Percentiles rank a stretch among this genome's conserved stretches.
These are phyloP conservation scores for Histomonas meleagridis DNA, from an alignment of 208 protist genomes.

Conservation along the genomic window DNA sequence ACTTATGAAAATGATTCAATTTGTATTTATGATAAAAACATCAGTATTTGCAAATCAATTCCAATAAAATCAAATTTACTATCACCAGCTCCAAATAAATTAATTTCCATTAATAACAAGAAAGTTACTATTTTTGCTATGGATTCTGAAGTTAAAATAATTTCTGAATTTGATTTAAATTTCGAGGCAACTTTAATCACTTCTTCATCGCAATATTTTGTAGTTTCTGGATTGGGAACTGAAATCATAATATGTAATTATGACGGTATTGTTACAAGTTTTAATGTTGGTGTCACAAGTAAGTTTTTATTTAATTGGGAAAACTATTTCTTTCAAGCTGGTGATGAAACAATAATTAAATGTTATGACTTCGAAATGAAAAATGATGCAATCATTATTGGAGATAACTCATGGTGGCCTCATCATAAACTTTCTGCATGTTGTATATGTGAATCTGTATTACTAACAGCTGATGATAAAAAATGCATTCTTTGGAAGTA, in stretches of 20 bases:
- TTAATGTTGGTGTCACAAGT: neutral
- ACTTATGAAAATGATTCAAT: neutral
- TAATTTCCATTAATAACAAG: neutral
- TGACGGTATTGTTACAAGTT: neutral
- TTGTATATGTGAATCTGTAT: neutral
- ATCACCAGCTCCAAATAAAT: neutral
- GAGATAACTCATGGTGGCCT: neutral
- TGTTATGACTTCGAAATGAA: neutral
- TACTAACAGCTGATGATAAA: neutral
- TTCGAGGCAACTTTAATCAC: neutral
- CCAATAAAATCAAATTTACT: no score
- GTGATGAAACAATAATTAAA: neutral
- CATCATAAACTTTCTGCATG: neutral
- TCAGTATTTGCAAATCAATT: neutral
- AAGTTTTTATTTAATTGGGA: neutral
- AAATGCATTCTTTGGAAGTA: constrained; percentile 12
- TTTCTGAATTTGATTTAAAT: neutral
- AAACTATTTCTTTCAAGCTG: neutral
- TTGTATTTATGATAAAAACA: neutral
- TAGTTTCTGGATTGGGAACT: neutral
- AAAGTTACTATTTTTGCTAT: neutral
- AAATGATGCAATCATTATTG: neutral
- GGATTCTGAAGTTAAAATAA: neutral
- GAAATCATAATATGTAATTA: neutral
- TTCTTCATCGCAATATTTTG: neutral